These are phyloP conservation scores for Boeremia lycopersici DNA, from an alignment of 2,329 filamentous ascomycete genomes.

Conservation along the genomic window DNA sequence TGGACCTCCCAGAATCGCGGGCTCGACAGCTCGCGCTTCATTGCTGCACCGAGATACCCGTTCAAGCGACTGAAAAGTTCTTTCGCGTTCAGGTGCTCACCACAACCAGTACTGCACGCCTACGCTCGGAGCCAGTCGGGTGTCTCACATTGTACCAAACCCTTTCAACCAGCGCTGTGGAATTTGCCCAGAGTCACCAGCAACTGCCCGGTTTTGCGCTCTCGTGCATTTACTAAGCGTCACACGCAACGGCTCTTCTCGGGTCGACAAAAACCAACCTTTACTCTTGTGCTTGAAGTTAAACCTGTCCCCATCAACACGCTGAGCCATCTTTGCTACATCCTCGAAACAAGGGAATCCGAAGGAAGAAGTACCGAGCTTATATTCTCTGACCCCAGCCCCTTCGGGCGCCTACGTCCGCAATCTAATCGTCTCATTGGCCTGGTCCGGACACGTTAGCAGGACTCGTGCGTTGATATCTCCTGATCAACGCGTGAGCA, in stretches of 20 bases:
- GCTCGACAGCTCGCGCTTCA: constrained; percentile 18
- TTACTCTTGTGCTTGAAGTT: constrained; percentile 3
- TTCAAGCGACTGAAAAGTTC: constrained; percentile 20
- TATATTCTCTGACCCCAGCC: constrained; percentile 33
- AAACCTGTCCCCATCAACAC: not conserved
- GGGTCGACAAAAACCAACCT: constrained; percentile 7
- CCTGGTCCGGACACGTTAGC: constrained; percentile 32
- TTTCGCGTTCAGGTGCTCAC: constrained; percentile 15
- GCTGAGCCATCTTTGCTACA: not conserved
- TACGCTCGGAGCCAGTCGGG: constrained; percentile 14
- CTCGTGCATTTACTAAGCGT: constrained; percentile 23
- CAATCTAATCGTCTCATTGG: constrained; percentile 29
- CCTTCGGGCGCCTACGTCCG: constrained; percentile 21
- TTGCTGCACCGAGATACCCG: constrained; percentile 24
- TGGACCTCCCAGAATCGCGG: constrained; percentile 15
- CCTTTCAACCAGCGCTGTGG: constrained; percentile 6
- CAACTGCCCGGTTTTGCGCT: constrained; percentile 24
- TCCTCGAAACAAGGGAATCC: constrained; percentile 9
- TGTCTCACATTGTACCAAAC: constrained; percentile 8
- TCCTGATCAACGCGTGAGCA: constrained; percentile 48
- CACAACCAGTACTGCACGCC: constrained; percentile 20
- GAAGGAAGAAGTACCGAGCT: constrained; percentile 24
- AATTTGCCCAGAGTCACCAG: constrained; percentile 15
- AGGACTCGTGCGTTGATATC: constrained; percentile 32
- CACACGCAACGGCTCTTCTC: constrained; percentile 27